Conservation (phyloP, 176 grass and related monocot species). For the Rhynchospora breviuscula region DNA sequence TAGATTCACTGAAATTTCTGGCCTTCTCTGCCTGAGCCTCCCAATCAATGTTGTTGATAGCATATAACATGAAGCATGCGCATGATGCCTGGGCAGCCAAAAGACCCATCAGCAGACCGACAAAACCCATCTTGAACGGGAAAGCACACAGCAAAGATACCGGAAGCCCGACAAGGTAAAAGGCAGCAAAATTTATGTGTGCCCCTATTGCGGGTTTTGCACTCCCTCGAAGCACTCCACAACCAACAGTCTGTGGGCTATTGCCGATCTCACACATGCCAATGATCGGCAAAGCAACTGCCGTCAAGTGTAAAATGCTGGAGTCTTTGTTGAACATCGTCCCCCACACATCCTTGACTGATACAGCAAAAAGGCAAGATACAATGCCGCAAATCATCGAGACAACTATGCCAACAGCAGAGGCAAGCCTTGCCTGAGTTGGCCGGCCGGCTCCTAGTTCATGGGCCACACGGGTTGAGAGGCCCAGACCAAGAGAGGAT, state of each 20-base stretch:
- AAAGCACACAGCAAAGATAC: constrained; percentile 63
- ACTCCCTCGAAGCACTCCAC: constrained; percentile 75
- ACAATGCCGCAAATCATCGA: constrained; percentile 43
- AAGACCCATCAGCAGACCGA: constrained; percentile 73
- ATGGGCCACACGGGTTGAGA: constrained; percentile 73
- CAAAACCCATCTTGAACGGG: constrained; percentile 50
- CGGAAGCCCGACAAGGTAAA: constrained; percentile 83
- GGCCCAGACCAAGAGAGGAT: constrained; percentile 64
- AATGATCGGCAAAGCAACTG: constrained; percentile 58
- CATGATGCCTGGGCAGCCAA: constrained; percentile 71
- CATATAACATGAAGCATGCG: constrained; percentile 53
- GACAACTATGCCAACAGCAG: constrained; percentile 39
- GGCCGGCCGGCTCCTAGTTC: constrained; percentile 68
- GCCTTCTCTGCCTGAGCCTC: constrained; percentile 39
- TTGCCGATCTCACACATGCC: constrained; percentile 85
- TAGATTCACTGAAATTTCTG: constrained; percentile 27
- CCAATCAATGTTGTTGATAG: constrained; percentile 56
- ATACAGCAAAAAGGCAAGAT: constrained; percentile 42
- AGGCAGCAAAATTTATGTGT: constrained; percentile 51
- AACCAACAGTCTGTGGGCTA: constrained; percentile 79
- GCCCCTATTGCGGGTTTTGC: constrained; percentile 48
- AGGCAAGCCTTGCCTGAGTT: constrained; percentile 43
- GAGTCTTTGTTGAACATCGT: constrained; percentile 58
- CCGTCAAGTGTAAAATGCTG: constrained; percentile 37
- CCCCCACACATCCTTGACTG: constrained; percentile 54